Evolutionary conservation across 495 filamentous ascomycete species (phyloP).

Genomic region (Chaetomium cochliodes): DNA sequence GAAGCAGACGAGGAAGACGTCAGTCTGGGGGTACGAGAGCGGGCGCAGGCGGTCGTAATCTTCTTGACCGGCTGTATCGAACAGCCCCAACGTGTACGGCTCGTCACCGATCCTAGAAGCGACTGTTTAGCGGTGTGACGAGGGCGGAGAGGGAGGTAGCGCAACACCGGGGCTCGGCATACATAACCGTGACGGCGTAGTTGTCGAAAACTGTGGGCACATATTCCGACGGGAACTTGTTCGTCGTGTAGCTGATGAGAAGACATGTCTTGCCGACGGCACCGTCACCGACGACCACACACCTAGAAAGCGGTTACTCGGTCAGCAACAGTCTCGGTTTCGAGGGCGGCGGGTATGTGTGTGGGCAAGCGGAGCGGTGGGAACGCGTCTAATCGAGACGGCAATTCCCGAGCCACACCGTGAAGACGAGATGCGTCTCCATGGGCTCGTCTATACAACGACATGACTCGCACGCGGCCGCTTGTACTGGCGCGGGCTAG

Average conservation of each 20-base stretch:
- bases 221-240: slow-evolving; percentile 99
- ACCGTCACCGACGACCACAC: slow-evolving; percentile 98
- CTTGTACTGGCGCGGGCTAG: slow-evolving; percentile 1
- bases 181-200: slow-evolving; percentile 99
- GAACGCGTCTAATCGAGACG: slow-evolving; percentile 14
- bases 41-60: slow-evolving; percentile 98
- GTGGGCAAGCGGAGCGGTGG: slow-evolving; percentile 15
- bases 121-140: slow-evolving; percentile 19
- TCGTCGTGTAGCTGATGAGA: slow-evolving; percentile 98
- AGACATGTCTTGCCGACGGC: slow-evolving; percentile 98
- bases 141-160: background rate
- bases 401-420: background rate
- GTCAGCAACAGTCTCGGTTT: slow-evolving; percentile 25
- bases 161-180: slow-evolving; percentile 47
- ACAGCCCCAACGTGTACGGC: slow-evolving; percentile 94
- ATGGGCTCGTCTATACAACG: slow-evolving; percentile 11
- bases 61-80: slow-evolving; percentile 98
- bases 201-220: slow-evolving; percentile 99
- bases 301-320: slow-evolving; percentile 52
- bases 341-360: background rate
- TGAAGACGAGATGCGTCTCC: slow-evolving; percentile 3
- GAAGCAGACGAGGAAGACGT: slow-evolving; percentile 98
- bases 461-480: background rate
- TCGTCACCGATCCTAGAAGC: slow-evolving; percentile 90
- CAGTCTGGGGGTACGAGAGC: slow-evolving; percentile 95